Base-by-base conservation (phyloP, 306 rosid genomes). In the Malus sieversii region DNA sequence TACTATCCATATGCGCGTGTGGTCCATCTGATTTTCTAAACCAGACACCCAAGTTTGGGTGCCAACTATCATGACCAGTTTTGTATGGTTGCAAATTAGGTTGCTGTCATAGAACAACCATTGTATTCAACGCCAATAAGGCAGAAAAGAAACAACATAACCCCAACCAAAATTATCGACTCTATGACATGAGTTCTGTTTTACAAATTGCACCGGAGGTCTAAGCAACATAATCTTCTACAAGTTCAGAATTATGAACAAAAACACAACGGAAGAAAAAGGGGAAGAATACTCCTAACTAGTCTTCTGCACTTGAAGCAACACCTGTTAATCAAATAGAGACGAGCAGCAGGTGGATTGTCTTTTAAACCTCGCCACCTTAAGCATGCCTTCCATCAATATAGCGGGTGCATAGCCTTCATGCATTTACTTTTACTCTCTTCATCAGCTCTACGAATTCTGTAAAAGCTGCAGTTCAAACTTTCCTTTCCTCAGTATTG, bases 381-480 rank as follows among this genome's bases (percentile, higher is more conserved):
- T 60, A 23, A 32, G 18, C 18, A 60, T 12, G 35, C 32, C 66
- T 23, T 60, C 32, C 65, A 60, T 60, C 33, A 60, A 60, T 25
- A 60, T 25, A 60, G 35, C 61, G 5, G 33, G 32, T 25, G 65
- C 32, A 25, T 3, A 60, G 32, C 18, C 8, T 51, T 81, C 75
- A 81, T 5, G 74, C 71, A 59, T 70, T 74, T 78, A 60, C 82
- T 67, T 80, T 79, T 3, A 51, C 88, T 55, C 74, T 88, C 85
- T 82, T 92, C 91, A 92, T 90, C 77, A 95, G 74, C 89, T 80
- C 87, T 65, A 88, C 72, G 78, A 92, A 92, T 83, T 90, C 91
- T 72, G 81, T 60, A 69, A 95, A 95, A 68, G 90, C 97, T 95
- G 98, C 84, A 79, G 65, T 35, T 74, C 66, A 65, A 19, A 80